Conservation (phyloP, 257 asterid species). For the Oldenlandia corymbosa region DNA sequence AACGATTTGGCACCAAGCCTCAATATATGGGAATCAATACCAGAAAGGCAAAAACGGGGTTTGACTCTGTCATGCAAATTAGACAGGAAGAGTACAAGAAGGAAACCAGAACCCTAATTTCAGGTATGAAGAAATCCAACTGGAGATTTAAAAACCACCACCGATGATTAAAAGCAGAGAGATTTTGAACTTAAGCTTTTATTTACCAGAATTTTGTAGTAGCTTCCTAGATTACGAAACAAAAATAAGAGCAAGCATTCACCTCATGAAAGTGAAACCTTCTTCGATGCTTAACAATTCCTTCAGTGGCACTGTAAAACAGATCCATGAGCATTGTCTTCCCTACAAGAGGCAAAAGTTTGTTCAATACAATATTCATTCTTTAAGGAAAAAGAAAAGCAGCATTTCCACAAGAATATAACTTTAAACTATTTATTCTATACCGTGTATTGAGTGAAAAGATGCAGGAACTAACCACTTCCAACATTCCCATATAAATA, state of each 20-base stretch:
- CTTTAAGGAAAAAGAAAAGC: too few relatives aligned
- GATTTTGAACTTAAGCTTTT: background rate
- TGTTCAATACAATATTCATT: conserved; percentile 32
- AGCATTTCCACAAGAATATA: too few relatives aligned
- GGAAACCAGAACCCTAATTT: background rate
- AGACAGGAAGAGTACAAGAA: background rate
- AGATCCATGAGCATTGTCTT: conserved; percentile 99
- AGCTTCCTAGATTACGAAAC: background rate
- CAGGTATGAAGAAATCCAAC: background rate
- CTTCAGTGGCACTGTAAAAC: conserved; percentile 82
- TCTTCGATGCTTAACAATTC: conserved; percentile 78
- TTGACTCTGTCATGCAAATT: background rate
- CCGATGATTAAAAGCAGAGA: background rate
- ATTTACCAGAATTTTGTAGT: background rate
- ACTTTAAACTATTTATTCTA: background rate
- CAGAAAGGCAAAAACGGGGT: background rate
- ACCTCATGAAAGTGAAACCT: conserved; percentile 97
- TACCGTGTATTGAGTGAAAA: conserved; percentile 2
- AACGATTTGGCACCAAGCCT: background rate
- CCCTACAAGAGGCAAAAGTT: conserved; percentile 45
- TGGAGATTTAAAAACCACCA: background rate
- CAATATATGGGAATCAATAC: background rate
- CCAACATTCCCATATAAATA: conserved; percentile 94
- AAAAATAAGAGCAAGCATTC: conserved; percentile 25
- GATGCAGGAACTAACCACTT: conserved; percentile 69